A percentile compares a stretch with the other conserved stretches of the same genome.
Evolutionary conservation across 202 grass and related monocot species (phyloP).

Genomic region (Zizania palustris): DNA sequence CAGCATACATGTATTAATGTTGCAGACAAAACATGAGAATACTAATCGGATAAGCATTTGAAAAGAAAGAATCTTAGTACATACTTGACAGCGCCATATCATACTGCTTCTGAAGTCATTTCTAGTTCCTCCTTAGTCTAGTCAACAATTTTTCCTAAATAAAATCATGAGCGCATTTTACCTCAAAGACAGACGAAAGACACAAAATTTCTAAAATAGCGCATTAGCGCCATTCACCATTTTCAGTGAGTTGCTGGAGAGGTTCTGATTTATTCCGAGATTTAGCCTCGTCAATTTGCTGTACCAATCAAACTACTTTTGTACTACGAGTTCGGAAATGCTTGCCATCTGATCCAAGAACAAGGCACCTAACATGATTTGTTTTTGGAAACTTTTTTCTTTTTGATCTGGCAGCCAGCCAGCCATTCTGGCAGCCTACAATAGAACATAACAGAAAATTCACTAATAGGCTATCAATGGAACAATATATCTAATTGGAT

Average conservation of each 20-base stretch:
- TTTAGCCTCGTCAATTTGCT: constrained; percentile 94
- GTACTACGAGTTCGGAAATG: constrained; percentile 88
- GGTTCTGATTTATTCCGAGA: constrained; percentile 74
- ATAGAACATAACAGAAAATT: neutral
- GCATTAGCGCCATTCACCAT: constrained; percentile 67
- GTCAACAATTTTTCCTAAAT: constrained; percentile 72
- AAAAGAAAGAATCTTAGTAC: constrained; percentile 30
- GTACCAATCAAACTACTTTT: constrained; percentile 80
- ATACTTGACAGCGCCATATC: constrained; percentile 96
- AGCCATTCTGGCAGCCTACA: constrained; percentile 67
- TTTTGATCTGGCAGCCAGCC: no score
- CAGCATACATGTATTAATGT: constrained; percentile 77
- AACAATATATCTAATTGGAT: neutral
- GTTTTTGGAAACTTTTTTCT: no score
- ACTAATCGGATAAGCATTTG: constrained; percentile 19
- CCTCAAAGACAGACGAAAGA: constrained; percentile 13
- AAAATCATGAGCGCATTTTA: constrained; percentile 41
- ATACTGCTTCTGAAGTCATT: constrained; percentile 83
- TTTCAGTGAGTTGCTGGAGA: constrained; percentile 67
- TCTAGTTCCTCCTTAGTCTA: constrained; percentile 89
- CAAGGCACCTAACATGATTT: no score
- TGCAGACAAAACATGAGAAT: constrained; percentile 29
- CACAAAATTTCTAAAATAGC: neutral
- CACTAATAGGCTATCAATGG: neutral
- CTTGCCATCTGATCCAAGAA: constrained; percentile 33